Conservation (phyloP, 345 rosid species). For the Sisymbrium altissimum region DNA sequence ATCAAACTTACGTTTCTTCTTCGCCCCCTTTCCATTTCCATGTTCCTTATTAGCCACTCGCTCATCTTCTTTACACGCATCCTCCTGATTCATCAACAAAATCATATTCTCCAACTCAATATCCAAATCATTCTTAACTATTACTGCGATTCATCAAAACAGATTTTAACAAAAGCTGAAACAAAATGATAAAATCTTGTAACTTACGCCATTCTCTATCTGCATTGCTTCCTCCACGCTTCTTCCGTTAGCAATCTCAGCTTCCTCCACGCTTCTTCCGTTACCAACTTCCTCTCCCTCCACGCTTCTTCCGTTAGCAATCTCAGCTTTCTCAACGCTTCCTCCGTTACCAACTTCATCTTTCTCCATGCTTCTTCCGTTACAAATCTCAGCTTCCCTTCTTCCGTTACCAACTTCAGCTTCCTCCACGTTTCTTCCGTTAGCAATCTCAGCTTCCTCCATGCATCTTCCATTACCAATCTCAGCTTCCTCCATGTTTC, state of each 20-base stretch:
- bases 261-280: background rate
- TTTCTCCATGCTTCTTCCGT: background rate
- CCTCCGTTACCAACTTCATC: no score
- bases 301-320: background rate
- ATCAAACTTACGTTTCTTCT: background rate
- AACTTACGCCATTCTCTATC: background rate
- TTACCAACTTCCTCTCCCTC: background rate
- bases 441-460: background rate
- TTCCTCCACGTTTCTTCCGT: no score
- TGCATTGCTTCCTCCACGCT: background rate
- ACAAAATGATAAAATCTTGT: background rate
- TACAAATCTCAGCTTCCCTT: background rate
- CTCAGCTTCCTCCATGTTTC: background rate
- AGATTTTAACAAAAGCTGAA: background rate
- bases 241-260: no score
- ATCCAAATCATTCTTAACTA: background rate
- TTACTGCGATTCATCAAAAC: background rate
- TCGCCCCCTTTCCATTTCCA: background rate
- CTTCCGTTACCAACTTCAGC: background rate
- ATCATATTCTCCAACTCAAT: background rate
- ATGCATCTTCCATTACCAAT: background rate
- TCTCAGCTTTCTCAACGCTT: no score
- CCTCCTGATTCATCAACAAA: constrained; percentile 13
- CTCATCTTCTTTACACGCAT: background rate
- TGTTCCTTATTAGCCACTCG: background rate